phyloP scores from a whole-genome alignment of 2,329 filamentous ascomycete genomes.

The Ustulina deusta region DNA sequence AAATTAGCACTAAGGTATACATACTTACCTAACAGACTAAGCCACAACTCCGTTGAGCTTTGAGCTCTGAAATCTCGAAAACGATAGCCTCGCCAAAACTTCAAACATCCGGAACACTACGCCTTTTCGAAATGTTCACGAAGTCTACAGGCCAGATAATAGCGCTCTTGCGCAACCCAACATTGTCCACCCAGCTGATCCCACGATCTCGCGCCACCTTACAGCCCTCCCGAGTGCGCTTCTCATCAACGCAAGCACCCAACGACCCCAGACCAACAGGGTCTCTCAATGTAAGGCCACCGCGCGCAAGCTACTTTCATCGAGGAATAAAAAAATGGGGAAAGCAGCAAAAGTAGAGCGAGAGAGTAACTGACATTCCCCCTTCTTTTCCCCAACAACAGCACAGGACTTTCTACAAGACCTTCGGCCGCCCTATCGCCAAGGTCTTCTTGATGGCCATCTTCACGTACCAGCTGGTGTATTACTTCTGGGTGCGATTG shows the following conservation, averaged over 20 bases:
- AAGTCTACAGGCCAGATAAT: constrained; percentile 15
- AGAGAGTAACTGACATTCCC: constrained; percentile 14
- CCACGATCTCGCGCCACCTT: constrained; percentile 20
- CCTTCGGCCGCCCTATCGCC: constrained; percentile 77
- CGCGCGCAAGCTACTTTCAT: neutral
- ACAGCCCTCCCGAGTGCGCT: constrained; percentile 34
- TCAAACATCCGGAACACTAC: neutral
- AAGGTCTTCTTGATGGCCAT: constrained; percentile 81
- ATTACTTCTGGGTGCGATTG: constrained; percentile 79
- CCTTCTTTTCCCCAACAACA: constrained; percentile 5
- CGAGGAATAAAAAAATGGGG: neutral
- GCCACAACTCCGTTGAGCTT: constrained; percentile 15
- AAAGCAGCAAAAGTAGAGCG: neutral
- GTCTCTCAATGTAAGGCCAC: constrained; percentile 38
- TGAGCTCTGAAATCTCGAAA: neutral
- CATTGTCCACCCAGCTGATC: constrained; percentile 13
- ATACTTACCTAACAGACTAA: neutral
- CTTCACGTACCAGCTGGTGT: constrained; percentile 81
- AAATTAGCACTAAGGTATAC: constrained; percentile 23
- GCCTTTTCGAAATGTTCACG: constrained; percentile 23
- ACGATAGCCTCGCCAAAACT: neutral
- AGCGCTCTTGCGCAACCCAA: constrained; percentile 36
- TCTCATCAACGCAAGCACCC: constrained; percentile 39
- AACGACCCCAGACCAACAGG: constrained; percentile 27
- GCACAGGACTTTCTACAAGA: constrained; percentile 77